A percentile compares a stretch with the other conserved stretches of the same genome.
Evolutionary conservation across 2,329 filamentous ascomycete genomes (phyloP).

Genomic region (Aspergillus sp.): DNA sequence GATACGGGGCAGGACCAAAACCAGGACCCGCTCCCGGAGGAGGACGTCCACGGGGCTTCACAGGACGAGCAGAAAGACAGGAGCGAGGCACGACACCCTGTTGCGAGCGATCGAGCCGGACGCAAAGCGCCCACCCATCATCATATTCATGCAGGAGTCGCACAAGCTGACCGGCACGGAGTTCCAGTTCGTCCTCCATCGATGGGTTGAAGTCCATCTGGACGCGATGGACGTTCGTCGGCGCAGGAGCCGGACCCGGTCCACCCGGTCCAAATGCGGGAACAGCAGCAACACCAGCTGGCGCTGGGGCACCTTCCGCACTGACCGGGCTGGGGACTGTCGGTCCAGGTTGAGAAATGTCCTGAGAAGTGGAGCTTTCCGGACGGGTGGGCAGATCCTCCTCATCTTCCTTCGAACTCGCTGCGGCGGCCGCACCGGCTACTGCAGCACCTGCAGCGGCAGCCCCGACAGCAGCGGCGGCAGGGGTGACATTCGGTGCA

Average conservation of each 20-base stretch:
- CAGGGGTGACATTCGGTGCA: conserved; percentile 22
- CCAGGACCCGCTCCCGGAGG: conserved; percentile 31
- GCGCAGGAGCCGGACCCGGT: conserved; percentile 50
- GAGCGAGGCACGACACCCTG: conserved; percentile 94
- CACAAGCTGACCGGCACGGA: conserved; percentile 79
- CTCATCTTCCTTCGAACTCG: conserved; percentile 23
- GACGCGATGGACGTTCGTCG: conserved; percentile 78
- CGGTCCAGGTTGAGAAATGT: conserved; percentile 20
- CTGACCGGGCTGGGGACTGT: conserved; percentile 25
- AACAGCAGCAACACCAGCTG: conserved; percentile 13
- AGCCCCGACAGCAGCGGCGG: conserved; percentile 38
- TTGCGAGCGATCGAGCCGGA: conserved; percentile 81
- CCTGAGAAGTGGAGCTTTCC: conserved; percentile 19
- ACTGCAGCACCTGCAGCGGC: conserved; percentile 39
- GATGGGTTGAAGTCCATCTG: conserved; percentile 92
- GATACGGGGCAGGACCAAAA: conserved; percentile 29
- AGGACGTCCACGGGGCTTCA: conserved; percentile 71
- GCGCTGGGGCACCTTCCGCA: conserved; percentile 19
- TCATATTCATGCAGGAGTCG: conserved; percentile 93
- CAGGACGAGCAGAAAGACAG: conserved; percentile 85
- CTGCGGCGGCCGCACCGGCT: conserved; percentile 41
- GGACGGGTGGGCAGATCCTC: conserved; percentile 21
- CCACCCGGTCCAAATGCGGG: conserved; percentile 18
- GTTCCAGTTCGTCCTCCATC: conserved; percentile 85
- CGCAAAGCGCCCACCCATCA: conserved; percentile 95